phyloP scores from a whole-genome alignment of 371 early-diverging fungal genomes.

The Catenaria anguillulae region DNA sequence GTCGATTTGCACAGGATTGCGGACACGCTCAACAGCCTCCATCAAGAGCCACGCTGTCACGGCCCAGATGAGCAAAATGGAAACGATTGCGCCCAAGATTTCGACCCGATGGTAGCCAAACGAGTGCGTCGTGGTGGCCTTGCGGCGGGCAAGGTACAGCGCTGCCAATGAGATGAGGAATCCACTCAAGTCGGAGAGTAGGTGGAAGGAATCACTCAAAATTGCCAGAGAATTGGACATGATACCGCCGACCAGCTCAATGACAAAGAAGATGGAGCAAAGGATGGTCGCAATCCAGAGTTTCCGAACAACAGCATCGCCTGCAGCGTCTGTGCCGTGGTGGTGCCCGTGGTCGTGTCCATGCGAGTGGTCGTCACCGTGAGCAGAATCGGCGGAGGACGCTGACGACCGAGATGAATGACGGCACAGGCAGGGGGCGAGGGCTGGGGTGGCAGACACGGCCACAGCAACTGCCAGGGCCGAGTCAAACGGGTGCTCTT shows the following conservation, averaged over 20 bases:
- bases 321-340: not conserved
- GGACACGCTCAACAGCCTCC: constrained; percentile 38
- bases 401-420: no score
- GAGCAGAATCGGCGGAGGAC: no score
- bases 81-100: constrained; percentile 65
- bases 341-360: not conserved
- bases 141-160: constrained; percentile 3
- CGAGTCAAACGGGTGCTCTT: no score
- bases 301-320: not conserved
- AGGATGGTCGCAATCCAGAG: constrained; percentile 5
- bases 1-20: constrained; percentile 54
- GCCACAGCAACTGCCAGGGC: no score
- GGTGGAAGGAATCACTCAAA: constrained; percentile 5
- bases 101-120: constrained; percentile 77
- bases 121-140: constrained; percentile 27
- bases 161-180: constrained; percentile 5
- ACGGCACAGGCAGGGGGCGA: no score
- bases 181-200: constrained; percentile 3
- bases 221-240: constrained; percentile 1
- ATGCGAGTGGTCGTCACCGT: not conserved
- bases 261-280: constrained; percentile 4
- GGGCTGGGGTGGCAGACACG: no score
- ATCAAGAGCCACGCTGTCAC: constrained; percentile 44
- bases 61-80: constrained; percentile 67
- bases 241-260: constrained; percentile 10